Evolutionary conservation across 805 yeast species (phyloP).

Genomic region (Torulaspora delbrueckii): DNA sequence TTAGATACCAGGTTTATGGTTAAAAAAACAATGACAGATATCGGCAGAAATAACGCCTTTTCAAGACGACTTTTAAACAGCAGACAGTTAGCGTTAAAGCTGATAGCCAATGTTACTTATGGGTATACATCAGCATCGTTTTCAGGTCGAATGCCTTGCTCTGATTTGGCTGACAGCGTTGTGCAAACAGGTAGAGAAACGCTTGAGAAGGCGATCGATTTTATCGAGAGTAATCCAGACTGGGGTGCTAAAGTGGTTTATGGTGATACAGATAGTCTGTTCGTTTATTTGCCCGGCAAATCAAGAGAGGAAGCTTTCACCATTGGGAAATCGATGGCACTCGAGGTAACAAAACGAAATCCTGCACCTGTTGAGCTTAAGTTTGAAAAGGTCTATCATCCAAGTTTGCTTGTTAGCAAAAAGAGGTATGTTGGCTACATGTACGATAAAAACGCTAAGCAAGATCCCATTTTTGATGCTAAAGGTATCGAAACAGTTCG

Average conservation of each 20-base stretch:
- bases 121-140: slow-evolving; percentile 94
- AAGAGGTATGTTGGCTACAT: slow-evolving; percentile 88
- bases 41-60: slow-evolving; percentile 38
- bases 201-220: slow-evolving; percentile 59
- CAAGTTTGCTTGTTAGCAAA: slow-evolving; percentile 75
- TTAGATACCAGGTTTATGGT: slow-evolving; percentile 75
- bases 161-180: slow-evolving; percentile 91
- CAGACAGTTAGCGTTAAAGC: slow-evolving; percentile 79
- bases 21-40: slow-evolving; percentile 62
- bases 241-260: slow-evolving; percentile 94
- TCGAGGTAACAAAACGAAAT: slow-evolving; percentile 53
- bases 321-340: slow-evolving; percentile 68
- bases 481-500: slow-evolving; percentile 95
- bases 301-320: slow-evolving; percentile 70
- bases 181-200: slow-evolving; percentile 90
- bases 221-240: slow-evolving; percentile 52
- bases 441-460: slow-evolving; percentile 55
- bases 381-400: slow-evolving; percentile 90
- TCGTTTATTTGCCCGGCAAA: slow-evolving; percentile 85
- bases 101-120: slow-evolving; percentile 92
- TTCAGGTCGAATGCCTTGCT: slow-evolving; percentile 96
- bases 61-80: slow-evolving; percentile 58
- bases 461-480: slow-evolving; percentile 74
- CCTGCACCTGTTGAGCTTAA: slow-evolving; percentile 81
- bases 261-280: slow-evolving; percentile 94